phyloP scores from a whole-genome alignment of 805 yeast species.

The Spathaspora arborariae region DNA sequence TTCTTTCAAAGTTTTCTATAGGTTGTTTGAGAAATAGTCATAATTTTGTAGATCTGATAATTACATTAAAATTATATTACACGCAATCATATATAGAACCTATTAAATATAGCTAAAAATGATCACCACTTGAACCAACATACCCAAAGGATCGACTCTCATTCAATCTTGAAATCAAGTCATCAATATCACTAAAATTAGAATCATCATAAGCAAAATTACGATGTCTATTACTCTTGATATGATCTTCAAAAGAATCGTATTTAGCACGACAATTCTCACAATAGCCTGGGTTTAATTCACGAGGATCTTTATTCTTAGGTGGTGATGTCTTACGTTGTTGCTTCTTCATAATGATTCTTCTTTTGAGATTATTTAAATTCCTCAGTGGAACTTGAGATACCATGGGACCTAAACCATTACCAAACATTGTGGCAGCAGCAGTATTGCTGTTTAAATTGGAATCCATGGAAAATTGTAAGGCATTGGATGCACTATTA shows the following conservation, averaged over 20 bases:
- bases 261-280: slow-evolving; percentile 89
- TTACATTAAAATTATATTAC: background rate
- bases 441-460: slow-evolving; percentile 29
- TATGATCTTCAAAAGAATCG: slow-evolving; percentile 75
- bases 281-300: slow-evolving; percentile 70
- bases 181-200: slow-evolving; percentile 77
- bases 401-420: slow-evolving; percentile 59
- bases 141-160: slow-evolving; percentile 42
- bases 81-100: background rate
- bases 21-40: background rate
- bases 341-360: slow-evolving; percentile 41
- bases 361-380: slow-evolving; percentile 44
- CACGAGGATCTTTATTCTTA: slow-evolving; percentile 13
- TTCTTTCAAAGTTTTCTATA: too few species aligned
- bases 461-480: slow-evolving; percentile 39
- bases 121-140: slow-evolving; percentile 40
- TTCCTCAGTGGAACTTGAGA: slow-evolving; percentile 55
- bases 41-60: too few species aligned
- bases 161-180: slow-evolving; percentile 51
- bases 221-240: slow-evolving; percentile 63
- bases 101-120: slow-evolving; percentile 6
- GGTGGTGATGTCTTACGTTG: slow-evolving; percentile 14
- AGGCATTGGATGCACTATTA: slow-evolving; percentile 43
- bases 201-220: slow-evolving; percentile 69
- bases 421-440: slow-evolving; percentile 29